Base-by-base conservation (phyloP, 768 basidiomycete genomes). In the Auricularia sp. region DNA sequence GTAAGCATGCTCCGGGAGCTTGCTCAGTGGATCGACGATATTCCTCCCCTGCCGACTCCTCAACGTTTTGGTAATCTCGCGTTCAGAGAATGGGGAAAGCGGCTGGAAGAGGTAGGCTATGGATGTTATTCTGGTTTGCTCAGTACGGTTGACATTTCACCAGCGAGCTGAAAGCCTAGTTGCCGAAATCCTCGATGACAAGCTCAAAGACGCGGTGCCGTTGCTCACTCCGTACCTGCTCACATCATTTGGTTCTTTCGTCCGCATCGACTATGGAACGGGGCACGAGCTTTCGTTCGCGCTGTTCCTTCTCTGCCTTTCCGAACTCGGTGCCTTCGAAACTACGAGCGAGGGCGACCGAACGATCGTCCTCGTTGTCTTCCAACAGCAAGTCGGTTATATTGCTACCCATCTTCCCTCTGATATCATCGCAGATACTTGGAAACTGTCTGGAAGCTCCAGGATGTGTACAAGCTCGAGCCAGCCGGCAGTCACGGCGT, bases 401-500 rank as follows among this genome's bases (percentile, higher is more conserved):
- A 76, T 76, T 29, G 70, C 83, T 11, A 81, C 82, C 7, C 21
- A 62, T 18, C 23, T 21, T 18, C 21, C 18, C 83, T 14, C 74
- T 90, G n/a, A 71, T 68, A 93, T 12, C 92, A 91, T 68, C 72
- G 83, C 34, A 84, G 88, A 54, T 99, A 99, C 72, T 76, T 94
- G 53, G 80, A 81, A 39, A 80, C 98, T 39, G 90, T 88, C 67
- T 94, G 91, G 85, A 82, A 81, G 64, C 79, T 98, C 16, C 94
- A 98, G 72, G 90, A 93, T 67, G 82, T 84, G 36, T 99, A 98
- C 73, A 84, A 80, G 61, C 84, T 99, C 10, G 96, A 98, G 74
- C 94, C 95, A 4, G 97, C 97, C 2, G 97, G 97, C 7, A 95
- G 91, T 67, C 95, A 98, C 72, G 97, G 97, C 3, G 96, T 98